Base-by-base conservation (phyloP, 2,329 filamentous ascomycete genomes). In the Ophiostoma sp. region DNA sequence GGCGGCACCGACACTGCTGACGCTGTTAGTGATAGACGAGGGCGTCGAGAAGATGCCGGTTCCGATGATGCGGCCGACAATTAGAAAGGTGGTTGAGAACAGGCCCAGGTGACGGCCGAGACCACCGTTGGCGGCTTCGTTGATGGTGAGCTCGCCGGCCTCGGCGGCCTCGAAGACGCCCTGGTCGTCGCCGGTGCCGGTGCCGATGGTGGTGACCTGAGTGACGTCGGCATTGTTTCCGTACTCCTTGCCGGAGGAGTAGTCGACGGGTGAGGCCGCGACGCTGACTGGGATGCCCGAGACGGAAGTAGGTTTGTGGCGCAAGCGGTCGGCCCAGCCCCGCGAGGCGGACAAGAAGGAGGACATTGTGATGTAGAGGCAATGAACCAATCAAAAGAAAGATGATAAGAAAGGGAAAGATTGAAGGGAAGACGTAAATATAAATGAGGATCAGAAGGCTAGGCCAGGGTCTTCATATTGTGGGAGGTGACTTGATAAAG, bases 11-110 rank as follows among this genome's bases (percentile, higher is more conserved):
- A 85, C 83, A 1, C 82, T 84, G 44, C 83, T 82, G 0, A 83
- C 84, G 0, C 81, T 79, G 2, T 78, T 78, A 71, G 84, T 83
- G 70, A 85, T 83, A 67, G 79, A 78, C 0, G 83, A 84, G 0
- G 84, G 84, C 0, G 83, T 85, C 4, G 83, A 84, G 74, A 85
- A 86, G 71, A 85, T 76, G 58, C 75, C 75, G 2, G 75, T 76
- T 18, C 75, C 75, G 40, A 76, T 75, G 71, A 76, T 75, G 3
- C 69, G 68, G 14, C 70, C 71, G 40, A 72, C 66, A n/a, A 73
- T 73, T 12, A 73, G 18, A 58, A 72, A 69, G 3, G 71, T 73
- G 2, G 72, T 72, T 16, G 72, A 73, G 7, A 71, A 36, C 4
- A 72, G 18, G 1, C 72, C 71, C 11, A 73, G 65, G 12, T 72